A percentile compares a stretch with the other conserved stretches of the same genome.
Evolutionary conservation across 257 asterid species (phyloP).

Genomic region (Solanum chmielewskii): DNA sequence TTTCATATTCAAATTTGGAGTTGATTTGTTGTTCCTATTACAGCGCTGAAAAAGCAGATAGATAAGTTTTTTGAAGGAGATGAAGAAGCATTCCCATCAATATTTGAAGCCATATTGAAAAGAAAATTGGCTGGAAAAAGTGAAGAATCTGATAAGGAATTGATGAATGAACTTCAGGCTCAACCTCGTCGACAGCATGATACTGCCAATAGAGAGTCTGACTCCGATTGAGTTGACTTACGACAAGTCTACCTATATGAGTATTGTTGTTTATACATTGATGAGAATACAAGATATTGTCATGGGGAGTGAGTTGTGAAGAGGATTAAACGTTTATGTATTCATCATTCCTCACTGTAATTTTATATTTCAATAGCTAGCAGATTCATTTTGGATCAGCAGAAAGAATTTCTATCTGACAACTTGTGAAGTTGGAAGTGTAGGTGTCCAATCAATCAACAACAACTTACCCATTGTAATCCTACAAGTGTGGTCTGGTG

Average conservation of each 20-base stretch:
- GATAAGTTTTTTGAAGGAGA: slow-evolving; percentile 16
- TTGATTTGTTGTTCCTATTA: neutral
- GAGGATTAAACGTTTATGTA: neutral
- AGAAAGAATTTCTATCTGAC: neutral
- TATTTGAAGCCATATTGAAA: slow-evolving; percentile 19
- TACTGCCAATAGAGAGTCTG: neutral
- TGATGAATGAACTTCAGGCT: slow-evolving; percentile 8
- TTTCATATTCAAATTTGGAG: neutral
- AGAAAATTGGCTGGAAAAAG: slow-evolving; percentile 17
- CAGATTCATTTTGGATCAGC: neutral
- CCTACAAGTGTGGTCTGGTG: neutral
- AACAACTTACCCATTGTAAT: neutral
- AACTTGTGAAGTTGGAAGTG: neutral
- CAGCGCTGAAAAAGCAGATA: slow-evolving; percentile 20
- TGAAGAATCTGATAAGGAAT: slow-evolving; percentile 14
- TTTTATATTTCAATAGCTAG: neutral
- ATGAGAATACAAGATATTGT: neutral
- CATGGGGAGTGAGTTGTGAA: neutral
- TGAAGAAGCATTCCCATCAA: slow-evolving; percentile 13
- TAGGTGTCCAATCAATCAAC: neutral
- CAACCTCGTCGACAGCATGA: neutral
- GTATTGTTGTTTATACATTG: neutral
- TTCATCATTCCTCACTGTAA: neutral
- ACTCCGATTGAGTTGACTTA: neutral
- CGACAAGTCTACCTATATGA: neutral